Percentiles rank a stretch among this genome's conserved stretches.
Evolutionary conservation across 768 basidiomycete genomes (phyloP).

Genomic region (Solioccasus polychromus): DNA sequence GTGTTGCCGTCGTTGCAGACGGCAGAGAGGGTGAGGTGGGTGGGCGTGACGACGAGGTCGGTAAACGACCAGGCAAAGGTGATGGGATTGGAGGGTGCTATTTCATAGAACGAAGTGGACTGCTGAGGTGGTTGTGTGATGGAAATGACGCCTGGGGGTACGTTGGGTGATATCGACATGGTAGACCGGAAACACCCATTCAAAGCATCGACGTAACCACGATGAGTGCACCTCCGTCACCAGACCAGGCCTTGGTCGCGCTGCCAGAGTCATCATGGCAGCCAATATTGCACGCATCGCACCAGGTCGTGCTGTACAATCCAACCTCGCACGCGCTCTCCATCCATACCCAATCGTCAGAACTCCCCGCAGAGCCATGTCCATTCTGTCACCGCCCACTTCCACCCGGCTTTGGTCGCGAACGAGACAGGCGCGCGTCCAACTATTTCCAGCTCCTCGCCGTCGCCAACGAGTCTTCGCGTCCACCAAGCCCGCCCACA

Average conservation of each 20-base stretch:
- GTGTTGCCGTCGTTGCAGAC: conserved; percentile 63
- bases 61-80: conserved; percentile 95
- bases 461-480: conserved; percentile 61
- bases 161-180: too few relatives aligned
- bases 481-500: conserved; percentile 50
- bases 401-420: conserved; percentile 40
- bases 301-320: conserved; percentile 87
- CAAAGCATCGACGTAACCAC: too few relatives aligned
- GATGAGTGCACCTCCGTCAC: conserved; percentile 31
- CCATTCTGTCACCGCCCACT: conserved; percentile 74
- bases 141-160: conserved; percentile 61
- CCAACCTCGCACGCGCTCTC: conserved; percentile 80
- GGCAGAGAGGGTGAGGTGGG: conserved; percentile 55
- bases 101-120: conserved; percentile 84
- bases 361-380: conserved; percentile 48
- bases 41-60: conserved; percentile 62
- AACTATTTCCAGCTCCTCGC: conserved; percentile 83
- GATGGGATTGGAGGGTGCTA: conserved; percentile 66
- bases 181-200: too few relatives aligned
- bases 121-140: conserved; percentile 82
- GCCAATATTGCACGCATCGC: conserved; percentile 77
- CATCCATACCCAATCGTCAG: conserved; percentile 40
- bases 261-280: conserved; percentile 53
- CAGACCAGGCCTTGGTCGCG: conserved; percentile 29
- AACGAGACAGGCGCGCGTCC: conserved; percentile 47